A percentile compares a stretch with the other conserved stretches of the same genome.
phyloP scores from a whole-genome alignment of 768 basidiomycete genomes.

The Podaxis sp. region DNA sequence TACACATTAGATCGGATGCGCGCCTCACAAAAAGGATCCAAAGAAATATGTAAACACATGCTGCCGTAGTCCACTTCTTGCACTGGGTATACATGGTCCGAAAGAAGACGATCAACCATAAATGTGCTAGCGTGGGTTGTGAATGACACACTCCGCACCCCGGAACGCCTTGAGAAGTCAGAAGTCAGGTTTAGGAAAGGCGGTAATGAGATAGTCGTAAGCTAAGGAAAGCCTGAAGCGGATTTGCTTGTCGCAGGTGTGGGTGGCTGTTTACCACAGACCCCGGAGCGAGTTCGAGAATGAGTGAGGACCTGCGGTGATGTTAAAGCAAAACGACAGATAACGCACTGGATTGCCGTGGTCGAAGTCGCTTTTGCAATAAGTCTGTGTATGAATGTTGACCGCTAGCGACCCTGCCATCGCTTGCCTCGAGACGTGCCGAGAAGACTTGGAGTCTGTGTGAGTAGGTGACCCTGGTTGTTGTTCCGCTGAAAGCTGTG shows the following conservation, averaged over 20 bases:
- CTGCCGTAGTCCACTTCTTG: background rate
- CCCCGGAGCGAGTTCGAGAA: background rate
- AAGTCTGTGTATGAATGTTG: slow-evolving; percentile 33
- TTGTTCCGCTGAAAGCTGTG: slow-evolving; percentile 27
- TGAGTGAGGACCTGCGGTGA: background rate
- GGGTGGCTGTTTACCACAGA: background rate
- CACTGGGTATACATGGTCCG: background rate
- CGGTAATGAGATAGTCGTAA: slow-evolving; percentile 1
- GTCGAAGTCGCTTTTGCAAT: slow-evolving; percentile 30
- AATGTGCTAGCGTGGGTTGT: background rate
- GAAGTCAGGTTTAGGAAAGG: background rate
- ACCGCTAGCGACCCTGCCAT: slow-evolving; percentile 20
- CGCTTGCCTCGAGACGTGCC: slow-evolving; percentile 12
- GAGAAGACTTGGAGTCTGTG: slow-evolving; percentile 17
- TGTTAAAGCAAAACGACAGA: background rate
- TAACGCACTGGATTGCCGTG: slow-evolving; percentile 21
- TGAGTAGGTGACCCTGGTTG: slow-evolving; percentile 17
- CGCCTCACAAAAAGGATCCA: background rate
- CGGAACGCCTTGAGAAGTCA: slow-evolving; percentile 10
- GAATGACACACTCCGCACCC: slow-evolving; percentile 1
- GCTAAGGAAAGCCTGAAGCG: background rate
- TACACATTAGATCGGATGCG: background rate
- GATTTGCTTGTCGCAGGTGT: background rate
- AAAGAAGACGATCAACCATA: background rate
- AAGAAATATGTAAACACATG: background rate